A percentile compares a stretch with the other conserved stretches of the same genome.
These are phyloP conservation scores for Didymella glomerata DNA, from an alignment of 2,329 filamentous ascomycete species.

Conservation along the genomic window DNA sequence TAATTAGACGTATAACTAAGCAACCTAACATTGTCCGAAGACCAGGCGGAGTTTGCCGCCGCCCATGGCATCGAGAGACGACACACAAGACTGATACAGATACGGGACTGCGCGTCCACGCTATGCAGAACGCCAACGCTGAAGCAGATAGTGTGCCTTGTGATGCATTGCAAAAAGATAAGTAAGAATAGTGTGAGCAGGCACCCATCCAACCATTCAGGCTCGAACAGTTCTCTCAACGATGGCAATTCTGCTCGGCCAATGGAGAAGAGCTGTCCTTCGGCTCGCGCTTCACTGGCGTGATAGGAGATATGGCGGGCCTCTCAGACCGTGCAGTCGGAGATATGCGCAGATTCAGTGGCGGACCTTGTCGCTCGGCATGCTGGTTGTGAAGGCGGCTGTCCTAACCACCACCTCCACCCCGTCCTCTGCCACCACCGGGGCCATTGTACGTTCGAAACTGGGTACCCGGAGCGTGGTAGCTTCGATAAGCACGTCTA, in stretches of 20 bases:
- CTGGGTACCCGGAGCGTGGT: slow-evolving; percentile 47
- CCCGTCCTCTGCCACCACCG: slow-evolving; percentile 30
- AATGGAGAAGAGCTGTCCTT: neutral
- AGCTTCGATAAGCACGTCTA: slow-evolving; percentile 42
- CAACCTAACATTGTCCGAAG: slow-evolving; percentile 3
- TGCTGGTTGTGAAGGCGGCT: neutral
- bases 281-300: neutral
- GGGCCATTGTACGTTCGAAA: slow-evolving; percentile 47
- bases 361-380: neutral
- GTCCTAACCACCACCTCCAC: slow-evolving; percentile 37
- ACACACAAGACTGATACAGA: slow-evolving; percentile 7
- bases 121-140: slow-evolving; percentile 35
- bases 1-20: neutral
- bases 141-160: slow-evolving; percentile 4
- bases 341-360: no score
- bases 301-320: neutral
- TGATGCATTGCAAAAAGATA: neutral
- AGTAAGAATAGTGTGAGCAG: slow-evolving; percentile 1
- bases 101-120: slow-evolving; percentile 8
- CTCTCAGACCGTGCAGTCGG: neutral
- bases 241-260: slow-evolving; percentile 2
- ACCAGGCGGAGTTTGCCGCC: neutral
- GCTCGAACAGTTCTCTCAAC: neutral
- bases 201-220: neutral
- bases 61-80: slow-evolving; percentile 20